Evolutionary conservation across 345 rosid species (phyloP).

Genomic region (Corymbia maculata): DNA sequence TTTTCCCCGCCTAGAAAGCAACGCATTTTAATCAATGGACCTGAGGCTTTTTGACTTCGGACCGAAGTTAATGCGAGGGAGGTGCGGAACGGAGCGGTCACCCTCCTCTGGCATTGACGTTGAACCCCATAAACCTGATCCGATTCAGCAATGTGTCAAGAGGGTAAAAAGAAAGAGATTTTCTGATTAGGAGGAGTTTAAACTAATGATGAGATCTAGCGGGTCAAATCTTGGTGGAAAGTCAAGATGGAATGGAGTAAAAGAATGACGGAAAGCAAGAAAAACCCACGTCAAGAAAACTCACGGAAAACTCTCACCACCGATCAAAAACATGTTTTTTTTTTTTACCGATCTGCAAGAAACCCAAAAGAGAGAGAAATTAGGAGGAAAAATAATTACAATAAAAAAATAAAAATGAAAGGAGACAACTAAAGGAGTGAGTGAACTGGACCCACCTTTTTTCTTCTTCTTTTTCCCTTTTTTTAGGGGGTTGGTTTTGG

Average conservation of each 20-base stretch:
- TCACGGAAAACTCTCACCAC: not conserved
- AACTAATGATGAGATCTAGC: not conserved
- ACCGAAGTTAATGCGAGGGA: not conserved
- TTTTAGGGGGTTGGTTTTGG: not conserved
- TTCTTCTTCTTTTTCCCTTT: not conserved
- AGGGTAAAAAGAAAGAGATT: not conserved
- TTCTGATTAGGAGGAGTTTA: not conserved
- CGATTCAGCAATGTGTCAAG: not conserved
- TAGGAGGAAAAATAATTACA: not conserved
- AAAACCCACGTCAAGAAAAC: not conserved
- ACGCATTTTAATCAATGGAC: not conserved
- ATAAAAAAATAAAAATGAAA: not conserved
- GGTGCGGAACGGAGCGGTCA: not conserved
- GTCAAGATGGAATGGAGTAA: not conserved
- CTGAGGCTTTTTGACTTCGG: not conserved
- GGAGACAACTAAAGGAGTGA: not conserved
- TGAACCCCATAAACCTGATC: not conserved
- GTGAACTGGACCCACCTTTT: not conserved
- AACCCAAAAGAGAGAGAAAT: not conserved
- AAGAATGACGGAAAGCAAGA: not conserved
- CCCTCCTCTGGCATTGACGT: not conserved
- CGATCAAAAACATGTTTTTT: not conserved
- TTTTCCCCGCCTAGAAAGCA: not conserved
- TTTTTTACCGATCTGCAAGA: not conserved
- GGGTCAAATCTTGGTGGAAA: not conserved